Percentiles rank a stretch among this genome's conserved stretches.
Conservation (phyloP, 441 rosid species). For the Breynia disticha region DNA sequence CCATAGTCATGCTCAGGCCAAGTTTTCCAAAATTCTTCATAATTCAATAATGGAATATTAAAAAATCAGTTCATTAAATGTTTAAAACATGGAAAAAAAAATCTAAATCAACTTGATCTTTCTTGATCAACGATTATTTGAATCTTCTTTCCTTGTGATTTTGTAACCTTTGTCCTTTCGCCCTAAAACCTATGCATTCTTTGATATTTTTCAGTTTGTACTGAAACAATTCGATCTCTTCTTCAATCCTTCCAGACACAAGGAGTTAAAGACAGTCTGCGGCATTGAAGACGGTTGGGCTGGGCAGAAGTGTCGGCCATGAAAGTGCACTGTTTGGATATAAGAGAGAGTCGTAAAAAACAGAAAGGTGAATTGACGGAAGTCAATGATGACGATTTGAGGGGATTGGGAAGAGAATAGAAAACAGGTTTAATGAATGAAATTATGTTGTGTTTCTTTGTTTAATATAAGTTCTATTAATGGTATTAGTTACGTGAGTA, state of each 20-base stretch:
- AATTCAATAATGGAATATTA: slow-evolving; percentile 4
- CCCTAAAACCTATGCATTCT: slow-evolving; percentile 44
- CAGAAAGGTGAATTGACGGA: too few relatives aligned
- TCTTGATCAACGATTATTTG: slow-evolving; percentile 62
- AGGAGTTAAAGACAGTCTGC: too few relatives aligned
- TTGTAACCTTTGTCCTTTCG: slow-evolving; percentile 42
- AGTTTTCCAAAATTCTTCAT: slow-evolving; percentile 63
- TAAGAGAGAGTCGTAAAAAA: too few relatives aligned
- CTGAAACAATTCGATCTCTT: slow-evolving; percentile 68
- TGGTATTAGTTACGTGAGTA: too few relatives aligned
- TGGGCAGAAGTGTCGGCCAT: too few relatives aligned
- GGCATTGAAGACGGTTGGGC: too few relatives aligned
- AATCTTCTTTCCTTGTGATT: slow-evolving; percentile 68
- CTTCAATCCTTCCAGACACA: slow-evolving; percentile 70
- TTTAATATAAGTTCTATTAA: too few relatives aligned
- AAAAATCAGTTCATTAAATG: not conserved
- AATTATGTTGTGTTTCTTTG: too few relatives aligned
- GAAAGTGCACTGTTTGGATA: too few relatives aligned
- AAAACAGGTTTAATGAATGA: too few relatives aligned
- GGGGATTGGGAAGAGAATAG: too few relatives aligned
- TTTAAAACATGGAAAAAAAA: not conserved
- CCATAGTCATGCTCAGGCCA: slow-evolving; percentile 91
- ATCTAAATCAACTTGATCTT: slow-evolving; percentile 60
- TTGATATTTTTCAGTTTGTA: slow-evolving; percentile 51
- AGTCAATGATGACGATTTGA: too few relatives aligned